Evolutionary conservation across 805 yeast genomes (phyloP).

Genomic region (Metschnikowia vanudenii): DNA sequence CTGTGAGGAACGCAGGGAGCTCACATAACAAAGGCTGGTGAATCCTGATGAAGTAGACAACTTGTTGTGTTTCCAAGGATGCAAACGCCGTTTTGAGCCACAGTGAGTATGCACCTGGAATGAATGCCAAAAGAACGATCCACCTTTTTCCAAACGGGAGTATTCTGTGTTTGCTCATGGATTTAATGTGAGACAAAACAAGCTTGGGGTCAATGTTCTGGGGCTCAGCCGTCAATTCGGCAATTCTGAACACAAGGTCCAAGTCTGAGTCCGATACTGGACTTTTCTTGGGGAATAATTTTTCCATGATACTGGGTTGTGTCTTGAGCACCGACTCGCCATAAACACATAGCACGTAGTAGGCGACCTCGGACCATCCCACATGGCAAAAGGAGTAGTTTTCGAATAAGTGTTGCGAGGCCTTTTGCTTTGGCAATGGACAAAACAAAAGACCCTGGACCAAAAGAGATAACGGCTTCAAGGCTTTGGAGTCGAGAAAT

Average conservation of each 20-base stretch:
- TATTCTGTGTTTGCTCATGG: conserved; percentile 5
- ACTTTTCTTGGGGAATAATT: conserved; percentile 3
- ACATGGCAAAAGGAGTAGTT: conserved; percentile 16
- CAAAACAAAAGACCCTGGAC: conserved; percentile 43
- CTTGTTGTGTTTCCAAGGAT: not conserved
- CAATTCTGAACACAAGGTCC: conserved; percentile 46
- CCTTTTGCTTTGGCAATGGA: conserved; percentile 20
- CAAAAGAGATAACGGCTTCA: conserved; percentile 13
- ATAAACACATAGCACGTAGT: conserved; percentile 48
- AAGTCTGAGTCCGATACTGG: conserved; percentile 9
- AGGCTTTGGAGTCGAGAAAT: conserved; percentile 3
- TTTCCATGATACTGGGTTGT: conserved; percentile 17
- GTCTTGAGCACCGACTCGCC: conserved; percentile 23
- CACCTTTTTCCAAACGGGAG: conserved; percentile 42
- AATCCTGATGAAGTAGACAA: conserved; percentile 5
- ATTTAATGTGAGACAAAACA: conserved; percentile 14
- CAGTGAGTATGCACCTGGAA: conserved; percentile 24
- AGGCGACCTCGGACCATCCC: conserved; percentile 46
- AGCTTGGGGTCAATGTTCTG: conserved; percentile 21
- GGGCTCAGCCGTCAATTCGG: conserved; percentile 43
- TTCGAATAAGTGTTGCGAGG: conserved; percentile 3
- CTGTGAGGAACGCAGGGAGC: conserved; percentile 9
- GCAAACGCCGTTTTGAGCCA: conserved; percentile 8
- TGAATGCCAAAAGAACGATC: conserved; percentile 46
- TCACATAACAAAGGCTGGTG: conserved; percentile 12